Evolutionary conservation across 164 flowering plant genomes (phyloP).

Genomic region (Vitis riparia): DNA sequence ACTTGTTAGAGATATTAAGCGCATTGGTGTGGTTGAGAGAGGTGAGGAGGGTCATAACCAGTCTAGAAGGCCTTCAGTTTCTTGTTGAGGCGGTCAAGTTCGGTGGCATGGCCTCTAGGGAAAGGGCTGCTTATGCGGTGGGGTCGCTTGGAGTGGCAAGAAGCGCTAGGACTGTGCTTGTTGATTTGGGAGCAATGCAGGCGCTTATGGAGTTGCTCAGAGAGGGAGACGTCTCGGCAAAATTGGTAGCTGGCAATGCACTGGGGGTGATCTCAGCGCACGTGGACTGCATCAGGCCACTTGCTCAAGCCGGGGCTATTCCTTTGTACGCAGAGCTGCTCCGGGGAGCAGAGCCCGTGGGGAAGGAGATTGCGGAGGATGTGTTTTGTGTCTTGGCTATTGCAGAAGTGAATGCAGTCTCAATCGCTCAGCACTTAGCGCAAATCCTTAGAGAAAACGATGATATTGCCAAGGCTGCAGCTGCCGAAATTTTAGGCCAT

Average conservation of each 20-base stretch:
- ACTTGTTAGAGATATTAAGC: conserved; percentile 53
- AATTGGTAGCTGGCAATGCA: conserved; percentile 50
- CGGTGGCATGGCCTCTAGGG: conserved; percentile 52
- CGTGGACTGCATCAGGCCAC: conserved; percentile 39
- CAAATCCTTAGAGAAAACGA: conserved; percentile 43
- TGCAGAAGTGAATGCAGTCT: conserved; percentile 45
- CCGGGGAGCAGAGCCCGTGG: conserved; percentile 34
- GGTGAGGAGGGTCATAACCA: conserved; percentile 35
- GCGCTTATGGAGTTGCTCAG: conserved; percentile 37
- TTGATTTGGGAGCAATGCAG: conserved; percentile 40
- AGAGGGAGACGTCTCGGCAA: conserved; percentile 33
- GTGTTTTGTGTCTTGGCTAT: conserved; percentile 52
- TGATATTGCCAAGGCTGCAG: conserved; percentile 43
- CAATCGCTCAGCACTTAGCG: conserved; percentile 38
- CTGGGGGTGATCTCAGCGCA: conserved; percentile 48
- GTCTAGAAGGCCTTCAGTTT: conserved; percentile 26
- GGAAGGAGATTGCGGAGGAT: conserved; percentile 55
- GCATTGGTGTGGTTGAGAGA: conserved; percentile 41
- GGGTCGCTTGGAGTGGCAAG: conserved; percentile 44
- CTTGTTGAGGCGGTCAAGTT: conserved; percentile 42
- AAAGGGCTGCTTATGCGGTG: conserved; percentile 55
- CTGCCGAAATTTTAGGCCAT: conserved; percentile 58
- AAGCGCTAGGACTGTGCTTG: conserved; percentile 38
- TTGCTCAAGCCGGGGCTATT: conserved; percentile 55
- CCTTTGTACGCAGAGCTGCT: conserved; percentile 54